Percentiles rank a stretch among this genome's conserved stretches.
phyloP scores from a whole-genome alignment of 306 rosid species.

The Malus sieversii region DNA sequence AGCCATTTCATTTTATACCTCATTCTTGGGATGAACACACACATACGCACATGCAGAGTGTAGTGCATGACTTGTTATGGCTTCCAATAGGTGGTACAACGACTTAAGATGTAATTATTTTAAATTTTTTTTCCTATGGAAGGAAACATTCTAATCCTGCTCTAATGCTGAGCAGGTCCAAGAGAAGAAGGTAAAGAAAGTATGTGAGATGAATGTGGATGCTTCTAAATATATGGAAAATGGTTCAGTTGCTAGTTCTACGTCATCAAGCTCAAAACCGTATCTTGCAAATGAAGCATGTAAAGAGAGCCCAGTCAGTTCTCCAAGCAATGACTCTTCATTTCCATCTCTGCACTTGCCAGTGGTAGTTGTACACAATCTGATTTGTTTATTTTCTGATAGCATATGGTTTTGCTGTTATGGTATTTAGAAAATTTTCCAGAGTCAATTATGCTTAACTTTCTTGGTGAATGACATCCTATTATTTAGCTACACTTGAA shows the following conservation, averaged over 20 bases:
- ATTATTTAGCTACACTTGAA: background rate
- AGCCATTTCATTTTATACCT: background rate
- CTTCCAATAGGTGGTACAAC: background rate
- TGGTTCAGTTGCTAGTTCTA: slow-evolving; percentile 29
- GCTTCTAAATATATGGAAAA: slow-evolving; percentile 34
- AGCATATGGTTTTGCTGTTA: background rate
- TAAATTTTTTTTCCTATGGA: background rate
- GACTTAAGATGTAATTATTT: background rate
- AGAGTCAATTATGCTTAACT: background rate
- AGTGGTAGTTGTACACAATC: slow-evolving; percentile 40
- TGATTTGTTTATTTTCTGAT: slow-evolving; percentile 2
- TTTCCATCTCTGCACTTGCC: slow-evolving; percentile 48
- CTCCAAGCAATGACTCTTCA: slow-evolving; percentile 27
- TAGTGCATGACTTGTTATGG: background rate
- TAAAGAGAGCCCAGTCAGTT: slow-evolving; percentile 18
- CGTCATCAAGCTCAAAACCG: slow-evolving; percentile 25
- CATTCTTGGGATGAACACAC: background rate
- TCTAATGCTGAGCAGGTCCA: slow-evolving; percentile 32
- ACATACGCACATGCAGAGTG: background rate
- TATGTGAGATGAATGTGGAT: slow-evolving; percentile 46
- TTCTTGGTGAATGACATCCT: background rate
- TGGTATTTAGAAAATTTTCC: background rate
- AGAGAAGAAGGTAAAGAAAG: slow-evolving; percentile 53
- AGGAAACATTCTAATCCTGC: background rate
- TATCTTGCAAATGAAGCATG: slow-evolving; percentile 49